phyloP scores from a whole-genome alignment of 139 green algal species.

The Closterium sp. region DNA sequence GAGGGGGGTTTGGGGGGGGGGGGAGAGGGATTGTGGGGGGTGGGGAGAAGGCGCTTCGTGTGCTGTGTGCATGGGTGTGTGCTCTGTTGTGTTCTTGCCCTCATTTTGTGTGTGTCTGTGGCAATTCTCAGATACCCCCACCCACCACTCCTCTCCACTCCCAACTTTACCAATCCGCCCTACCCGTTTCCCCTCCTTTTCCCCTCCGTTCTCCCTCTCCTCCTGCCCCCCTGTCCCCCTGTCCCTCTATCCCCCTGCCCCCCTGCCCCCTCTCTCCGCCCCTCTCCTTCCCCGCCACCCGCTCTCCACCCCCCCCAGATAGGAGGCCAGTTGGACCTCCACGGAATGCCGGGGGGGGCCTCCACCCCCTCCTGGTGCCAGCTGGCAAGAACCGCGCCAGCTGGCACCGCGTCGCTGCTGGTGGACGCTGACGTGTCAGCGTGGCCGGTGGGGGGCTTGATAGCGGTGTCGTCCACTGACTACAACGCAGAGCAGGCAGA shows the following conservation, averaged over 20 bases:
- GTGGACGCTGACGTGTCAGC: background rate
- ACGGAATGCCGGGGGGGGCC: conserved; percentile 16
- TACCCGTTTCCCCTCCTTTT: background rate
- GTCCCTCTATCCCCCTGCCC: background rate
- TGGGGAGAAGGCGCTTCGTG: no score
- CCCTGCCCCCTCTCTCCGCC: background rate
- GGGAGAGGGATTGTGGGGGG: no score
- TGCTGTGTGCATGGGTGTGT: no score
- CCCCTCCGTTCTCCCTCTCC: background rate
- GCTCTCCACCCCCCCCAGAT: background rate
- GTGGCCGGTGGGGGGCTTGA: conserved; percentile 16
- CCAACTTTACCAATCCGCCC: no score
- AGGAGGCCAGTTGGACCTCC: conserved; percentile 18
- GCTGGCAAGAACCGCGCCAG: background rate
- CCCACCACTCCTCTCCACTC: no score
- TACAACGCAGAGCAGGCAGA: conserved; percentile 37
- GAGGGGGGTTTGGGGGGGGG: no score
- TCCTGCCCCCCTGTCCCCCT: background rate
- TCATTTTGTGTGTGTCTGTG: no score
- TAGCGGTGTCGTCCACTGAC: conserved; percentile 31
- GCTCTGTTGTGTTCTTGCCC: no score
- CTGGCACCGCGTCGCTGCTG: background rate
- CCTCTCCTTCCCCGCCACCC: no score
- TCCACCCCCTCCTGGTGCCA: conserved; percentile 5
- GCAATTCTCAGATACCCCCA: no score